Evolutionary conservation across 306 rosid genomes (phyloP).

Genomic region (Vachellia collinsii): DNA sequence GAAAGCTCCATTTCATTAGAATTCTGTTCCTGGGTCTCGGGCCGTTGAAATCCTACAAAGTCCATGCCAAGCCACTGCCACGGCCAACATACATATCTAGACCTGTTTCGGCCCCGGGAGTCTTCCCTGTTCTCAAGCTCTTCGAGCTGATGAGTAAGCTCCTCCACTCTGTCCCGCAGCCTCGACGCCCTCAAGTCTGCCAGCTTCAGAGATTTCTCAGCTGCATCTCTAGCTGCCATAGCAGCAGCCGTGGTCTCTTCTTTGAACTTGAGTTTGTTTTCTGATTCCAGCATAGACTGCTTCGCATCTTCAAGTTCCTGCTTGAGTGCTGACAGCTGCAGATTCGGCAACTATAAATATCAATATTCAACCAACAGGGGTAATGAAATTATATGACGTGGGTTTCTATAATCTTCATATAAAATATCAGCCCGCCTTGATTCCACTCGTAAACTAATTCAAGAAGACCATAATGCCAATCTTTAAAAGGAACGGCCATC

Average conservation of each 20-base stretch:
- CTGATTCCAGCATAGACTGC: constrained; percentile 73
- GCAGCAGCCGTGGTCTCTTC: constrained; percentile 98
- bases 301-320: constrained; percentile 92
- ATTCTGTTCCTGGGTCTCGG: constrained; percentile 56
- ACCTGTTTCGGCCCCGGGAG: constrained; percentile 56
- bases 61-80: constrained; percentile 99
- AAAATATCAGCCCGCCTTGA: constrained; percentile 19
- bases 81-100: constrained; percentile 98
- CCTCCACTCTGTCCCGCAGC: constrained; percentile 90
- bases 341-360: constrained; percentile 30
- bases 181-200: constrained; percentile 90
- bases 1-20: constrained; percentile 99
- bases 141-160: constrained; percentile 90
- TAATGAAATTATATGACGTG: neutral
- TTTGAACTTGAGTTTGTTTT: constrained; percentile 89
- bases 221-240: constrained; percentile 99
- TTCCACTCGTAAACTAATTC: constrained; percentile 24
- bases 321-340: constrained; percentile 78
- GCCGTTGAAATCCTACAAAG: constrained; percentile 67
- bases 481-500: constrained; percentile 1
- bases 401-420: constrained; percentile 14
- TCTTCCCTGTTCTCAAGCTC: constrained; percentile 84
- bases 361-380: constrained; percentile 24
- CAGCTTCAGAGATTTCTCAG: constrained; percentile 86
- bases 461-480: constrained; percentile 9